Evolutionary conservation across 805 yeast species (phyloP).

Genomic region (Cyberlindnera euphorbiiphila): DNA sequence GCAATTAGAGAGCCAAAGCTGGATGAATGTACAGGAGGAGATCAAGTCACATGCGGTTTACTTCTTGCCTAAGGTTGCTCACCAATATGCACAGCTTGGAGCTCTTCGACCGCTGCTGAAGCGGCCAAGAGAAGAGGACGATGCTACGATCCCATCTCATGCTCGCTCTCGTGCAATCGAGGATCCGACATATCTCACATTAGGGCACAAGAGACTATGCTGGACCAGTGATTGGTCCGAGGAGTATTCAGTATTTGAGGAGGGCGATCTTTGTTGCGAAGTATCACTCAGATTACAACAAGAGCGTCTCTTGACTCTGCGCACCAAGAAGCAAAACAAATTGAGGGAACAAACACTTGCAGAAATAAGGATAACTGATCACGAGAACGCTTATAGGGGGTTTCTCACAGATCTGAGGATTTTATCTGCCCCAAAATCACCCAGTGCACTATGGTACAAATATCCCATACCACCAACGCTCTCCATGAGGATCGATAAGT

Average conservation of each 20-base stretch:
- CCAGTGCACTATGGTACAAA: neutral
- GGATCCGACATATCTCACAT: constrained; percentile 5
- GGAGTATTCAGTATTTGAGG: neutral
- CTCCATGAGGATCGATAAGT: neutral
- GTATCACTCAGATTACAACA: constrained; percentile 4
- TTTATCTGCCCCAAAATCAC: neutral
- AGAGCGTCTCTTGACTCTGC: constrained; percentile 1
- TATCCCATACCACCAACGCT: constrained; percentile 7
- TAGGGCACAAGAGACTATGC: constrained; percentile 4
- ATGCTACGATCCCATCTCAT: neutral
- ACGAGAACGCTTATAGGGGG: neutral
- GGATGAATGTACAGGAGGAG: too few relatives aligned
- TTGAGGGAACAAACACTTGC: constrained; percentile 9
- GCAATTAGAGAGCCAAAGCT: too few relatives aligned
- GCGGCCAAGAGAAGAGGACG: constrained; percentile 1
- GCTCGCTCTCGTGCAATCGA: neutral
- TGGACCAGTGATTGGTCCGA: constrained; percentile 2
- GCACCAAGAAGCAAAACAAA: constrained; percentile 15
- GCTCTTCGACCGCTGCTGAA: constrained; percentile 2
- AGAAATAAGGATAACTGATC: constrained; percentile 1
- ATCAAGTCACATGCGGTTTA: too few relatives aligned
- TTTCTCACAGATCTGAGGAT: neutral
- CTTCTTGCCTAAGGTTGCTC: neutral
- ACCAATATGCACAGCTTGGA: constrained; percentile 2
- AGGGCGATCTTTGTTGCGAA: constrained; percentile 3